Conservation (phyloP, 2,329 filamentous ascomycete species). For the Dichotomopilus funicola region DNA sequence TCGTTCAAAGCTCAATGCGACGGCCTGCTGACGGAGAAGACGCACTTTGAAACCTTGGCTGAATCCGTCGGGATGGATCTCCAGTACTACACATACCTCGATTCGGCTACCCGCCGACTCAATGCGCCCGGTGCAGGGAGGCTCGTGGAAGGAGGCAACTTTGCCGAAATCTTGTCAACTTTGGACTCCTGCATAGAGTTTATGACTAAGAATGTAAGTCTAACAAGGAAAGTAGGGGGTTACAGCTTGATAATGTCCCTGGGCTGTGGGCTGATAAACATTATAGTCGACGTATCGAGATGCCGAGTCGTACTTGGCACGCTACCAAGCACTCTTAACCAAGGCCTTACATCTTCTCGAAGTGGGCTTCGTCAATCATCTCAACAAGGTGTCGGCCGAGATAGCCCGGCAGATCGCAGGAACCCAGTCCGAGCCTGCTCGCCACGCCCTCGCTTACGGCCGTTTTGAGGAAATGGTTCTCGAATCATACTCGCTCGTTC, state of each 20-base stretch:
- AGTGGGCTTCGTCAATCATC: slow-evolving; percentile 46
- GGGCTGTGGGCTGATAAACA: slow-evolving; percentile 3
- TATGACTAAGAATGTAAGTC: slow-evolving; percentile 74
- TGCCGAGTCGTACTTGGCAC: slow-evolving; percentile 76
- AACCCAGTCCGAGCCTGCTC: slow-evolving; percentile 53
- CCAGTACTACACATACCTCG: slow-evolving; percentile 91
- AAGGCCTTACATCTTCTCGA: slow-evolving; percentile 58
- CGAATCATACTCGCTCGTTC: slow-evolving; percentile 49
- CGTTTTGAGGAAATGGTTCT: slow-evolving; percentile 53
- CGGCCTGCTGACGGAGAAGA: slow-evolving; percentile 75
- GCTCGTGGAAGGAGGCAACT: slow-evolving; percentile 75
- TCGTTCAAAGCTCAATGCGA: slow-evolving; percentile 91
- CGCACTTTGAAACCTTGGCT: slow-evolving; percentile 68
- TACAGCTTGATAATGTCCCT: too few species aligned
- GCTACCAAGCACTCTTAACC: slow-evolving; percentile 74
- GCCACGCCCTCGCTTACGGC: slow-evolving; percentile 53
- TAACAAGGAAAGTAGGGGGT: background rate
- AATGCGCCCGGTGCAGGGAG: slow-evolving; percentile 88
- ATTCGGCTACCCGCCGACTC: slow-evolving; percentile 79
- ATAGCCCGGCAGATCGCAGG: slow-evolving; percentile 47
- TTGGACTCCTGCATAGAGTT: slow-evolving; percentile 88
- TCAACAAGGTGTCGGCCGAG: slow-evolving; percentile 49
- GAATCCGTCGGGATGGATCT: slow-evolving; percentile 82
- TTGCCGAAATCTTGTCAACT: slow-evolving; percentile 80
- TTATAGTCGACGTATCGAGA: slow-evolving; percentile 73